phyloP scores from a whole-genome alignment of 352 stramenopile species.

The Globisporangium emineosum region DNA sequence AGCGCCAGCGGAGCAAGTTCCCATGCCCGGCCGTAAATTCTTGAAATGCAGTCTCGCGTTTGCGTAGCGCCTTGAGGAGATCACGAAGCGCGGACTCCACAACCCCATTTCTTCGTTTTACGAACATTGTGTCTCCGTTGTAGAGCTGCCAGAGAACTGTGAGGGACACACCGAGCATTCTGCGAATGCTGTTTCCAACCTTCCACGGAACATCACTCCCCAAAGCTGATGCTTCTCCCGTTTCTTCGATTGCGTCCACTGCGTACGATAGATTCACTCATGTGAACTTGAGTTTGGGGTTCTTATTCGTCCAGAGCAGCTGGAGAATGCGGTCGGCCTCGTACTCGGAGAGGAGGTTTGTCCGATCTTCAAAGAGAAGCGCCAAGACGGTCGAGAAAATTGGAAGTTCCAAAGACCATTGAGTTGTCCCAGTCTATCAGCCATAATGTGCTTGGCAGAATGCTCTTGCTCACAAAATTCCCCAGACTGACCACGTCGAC shows the following conservation, averaged over 20 bases:
- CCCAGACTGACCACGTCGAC: too few species aligned
- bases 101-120: background rate
- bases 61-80: background rate
- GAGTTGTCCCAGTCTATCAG: too few species aligned
- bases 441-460: too few species aligned
- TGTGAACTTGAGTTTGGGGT: background rate
- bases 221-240: too few species aligned
- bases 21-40: conserved; percentile 10
- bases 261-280: conserved; percentile 4
- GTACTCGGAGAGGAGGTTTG: conserved; percentile 15
- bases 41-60: background rate
- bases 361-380: conserved; percentile 37
- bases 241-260: background rate
- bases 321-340: conserved; percentile 10
- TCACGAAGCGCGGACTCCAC: background rate
- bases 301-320: conserved; percentile 6
- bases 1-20: conserved; percentile 30
- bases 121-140: conserved; percentile 12
- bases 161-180: background rate
- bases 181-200: background rate
- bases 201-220: background rate
- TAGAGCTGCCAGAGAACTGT: background rate
- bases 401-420: conserved; percentile 17
- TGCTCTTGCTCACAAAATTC: too few species aligned
- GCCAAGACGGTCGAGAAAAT: conserved; percentile 34